Base-by-base conservation (phyloP, 2,329 filamentous ascomycete species). In the Leptographium radiaticola region DNA sequence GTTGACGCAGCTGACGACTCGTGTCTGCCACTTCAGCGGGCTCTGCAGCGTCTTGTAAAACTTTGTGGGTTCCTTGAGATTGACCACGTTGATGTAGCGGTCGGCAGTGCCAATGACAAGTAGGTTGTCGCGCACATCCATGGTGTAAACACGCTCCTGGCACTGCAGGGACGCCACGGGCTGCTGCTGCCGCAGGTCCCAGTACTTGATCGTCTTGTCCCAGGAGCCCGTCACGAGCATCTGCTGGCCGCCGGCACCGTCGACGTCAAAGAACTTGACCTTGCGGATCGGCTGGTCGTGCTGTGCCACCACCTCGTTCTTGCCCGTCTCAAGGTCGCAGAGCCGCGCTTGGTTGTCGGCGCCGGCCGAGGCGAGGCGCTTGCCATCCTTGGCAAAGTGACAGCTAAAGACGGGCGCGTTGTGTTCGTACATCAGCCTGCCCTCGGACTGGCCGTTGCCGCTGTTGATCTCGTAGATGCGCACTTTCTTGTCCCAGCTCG, bases 401-500 rank as follows among this genome's bases (percentile, higher is more conserved):
- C 85, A 84, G 65, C 81, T 86, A 57, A 98, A 72, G 4, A 95
- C 90, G 4, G 90, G 89, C 46, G 79, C 87, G 60, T 89, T 85
- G 70, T 94, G 88, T 61, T 94, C 86, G 65, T 93, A 94, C 56
- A 85, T 74, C 58, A 89, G 89, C 64, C 90, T 91, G 50, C 89
- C 89, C 66, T 89, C 81, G 64, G 86, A 91, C 65, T 86, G 80
- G 45, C 89, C 89, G 20, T 49, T 59, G 60, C 81, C 81, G 54
- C 71, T 71, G 59, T 84, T 81, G 66, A 97, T 89, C 69, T 97
- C 89, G 72, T 97, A 98, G 66, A 98, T 91, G 65, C 90, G 86
- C 59, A 97, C 89, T 68, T 95, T 95, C 74, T 94, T 95, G 71
- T 98, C 93, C 93, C 93, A 98, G 62, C 89, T 95, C 49, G 89